Conservation (phyloP, 2,329 filamentous ascomycete species). For the Chrysosporium keratinophilum region DNA sequence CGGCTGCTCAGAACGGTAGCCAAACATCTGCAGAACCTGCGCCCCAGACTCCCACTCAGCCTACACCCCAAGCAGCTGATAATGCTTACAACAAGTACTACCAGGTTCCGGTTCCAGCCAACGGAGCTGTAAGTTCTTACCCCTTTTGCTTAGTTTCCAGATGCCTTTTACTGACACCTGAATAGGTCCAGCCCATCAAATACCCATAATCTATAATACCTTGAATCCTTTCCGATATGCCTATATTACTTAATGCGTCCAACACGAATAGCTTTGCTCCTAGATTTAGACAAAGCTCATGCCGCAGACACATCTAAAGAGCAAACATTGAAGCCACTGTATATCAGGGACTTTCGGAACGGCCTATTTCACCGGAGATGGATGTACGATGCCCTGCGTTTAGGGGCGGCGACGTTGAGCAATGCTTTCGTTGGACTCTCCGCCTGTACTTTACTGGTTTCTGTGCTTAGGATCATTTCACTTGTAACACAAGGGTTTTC, state of each 20-base stretch:
- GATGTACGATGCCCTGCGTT: constrained; percentile 3
- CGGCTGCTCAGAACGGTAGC: constrained; percentile 14
- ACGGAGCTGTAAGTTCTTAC: constrained; percentile 6
- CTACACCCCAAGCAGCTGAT: constrained; percentile 3
- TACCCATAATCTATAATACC: background rate
- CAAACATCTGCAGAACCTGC: constrained; percentile 11
- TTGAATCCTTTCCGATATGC: background rate
- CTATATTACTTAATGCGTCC: background rate
- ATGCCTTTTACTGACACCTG: background rate
- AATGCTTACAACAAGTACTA: constrained; percentile 4
- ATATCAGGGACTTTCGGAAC: background rate
- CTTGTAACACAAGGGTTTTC: background rate
- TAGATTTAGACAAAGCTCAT: background rate
- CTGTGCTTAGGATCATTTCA: background rate
- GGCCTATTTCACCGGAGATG: constrained; percentile 1
- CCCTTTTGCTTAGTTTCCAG: background rate
- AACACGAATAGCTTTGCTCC: background rate
- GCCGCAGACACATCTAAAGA: background rate
- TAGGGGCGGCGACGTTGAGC: background rate
- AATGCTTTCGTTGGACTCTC: background rate
- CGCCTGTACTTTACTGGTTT: constrained; percentile 1
- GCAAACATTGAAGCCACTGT: background rate
- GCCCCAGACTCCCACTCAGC: constrained; percentile 14
- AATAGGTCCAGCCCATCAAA: background rate
- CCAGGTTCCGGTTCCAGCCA: constrained; percentile 4